phyloP scores from a whole-genome alignment of 495 filamentous ascomycete species.

The Chlorociboria aeruginascens region DNA sequence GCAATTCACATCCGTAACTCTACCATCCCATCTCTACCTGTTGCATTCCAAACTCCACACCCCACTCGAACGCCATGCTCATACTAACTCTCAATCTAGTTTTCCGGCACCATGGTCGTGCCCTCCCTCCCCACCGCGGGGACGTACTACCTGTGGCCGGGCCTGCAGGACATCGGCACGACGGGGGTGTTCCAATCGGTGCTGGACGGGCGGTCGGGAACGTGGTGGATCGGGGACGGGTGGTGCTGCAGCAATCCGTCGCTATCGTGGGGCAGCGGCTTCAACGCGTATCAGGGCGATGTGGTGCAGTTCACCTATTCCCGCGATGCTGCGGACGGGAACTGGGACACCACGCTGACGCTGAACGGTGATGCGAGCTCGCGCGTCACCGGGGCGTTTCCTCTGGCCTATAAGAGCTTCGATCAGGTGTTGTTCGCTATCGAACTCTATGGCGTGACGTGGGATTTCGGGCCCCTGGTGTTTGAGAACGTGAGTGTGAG shows the following conservation, averaged over 20 bases:
- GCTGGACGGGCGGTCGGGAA: conserved; percentile 28
- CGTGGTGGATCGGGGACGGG: conserved; percentile 32
- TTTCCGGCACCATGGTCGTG: conserved; percentile 28
- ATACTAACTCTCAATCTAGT: neutral
- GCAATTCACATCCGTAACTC: no score
- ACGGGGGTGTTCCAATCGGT: conserved; percentile 31
- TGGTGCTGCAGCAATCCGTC: conserved; percentile 32
- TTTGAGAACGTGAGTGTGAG: conserved; percentile 28
- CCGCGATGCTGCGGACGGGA: neutral
- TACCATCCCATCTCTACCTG: no score
- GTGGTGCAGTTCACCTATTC: conserved; percentile 21
- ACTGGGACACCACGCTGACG: neutral
- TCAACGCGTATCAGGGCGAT: conserved; percentile 24
- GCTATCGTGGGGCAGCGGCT: conserved; percentile 29
- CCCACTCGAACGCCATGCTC: no score
- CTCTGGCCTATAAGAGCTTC: conserved; percentile 26
- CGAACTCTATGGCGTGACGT: conserved; percentile 24
- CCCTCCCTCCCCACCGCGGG: conserved; percentile 25
- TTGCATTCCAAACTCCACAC: no score
- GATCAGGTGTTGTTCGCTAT: conserved; percentile 30
- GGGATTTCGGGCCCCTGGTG: conserved; percentile 26
- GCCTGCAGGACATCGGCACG: conserved; percentile 29
- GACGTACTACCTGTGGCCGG: conserved; percentile 32
- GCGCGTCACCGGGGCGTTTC: conserved; percentile 19
- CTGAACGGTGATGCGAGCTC: conserved; percentile 2